Base-by-base conservation (phyloP, 306 rosid genomes). In the Lathyrus sativus region DNA sequence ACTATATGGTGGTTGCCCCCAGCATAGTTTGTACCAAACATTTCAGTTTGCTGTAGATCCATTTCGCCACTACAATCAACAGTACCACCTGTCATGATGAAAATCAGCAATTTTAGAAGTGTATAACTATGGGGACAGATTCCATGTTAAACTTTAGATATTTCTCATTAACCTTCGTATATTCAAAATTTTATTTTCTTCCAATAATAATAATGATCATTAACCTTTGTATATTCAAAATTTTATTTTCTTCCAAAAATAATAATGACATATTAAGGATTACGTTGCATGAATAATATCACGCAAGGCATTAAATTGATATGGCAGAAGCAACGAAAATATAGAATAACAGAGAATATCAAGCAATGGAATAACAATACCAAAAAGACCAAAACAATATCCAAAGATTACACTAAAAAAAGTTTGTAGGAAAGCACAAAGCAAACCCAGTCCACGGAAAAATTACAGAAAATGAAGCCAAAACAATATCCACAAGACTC, bases 61-160 rank as follows among this genome's bases (percentile, higher is more conserved):
- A 73, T 50, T 33, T 15, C 54, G 45, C 46, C 73, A 45, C 51
- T n/a, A 41, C 56, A 63, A 62, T 74, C 65, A 75, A 72, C 37
- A 37, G 65, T 15, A 63, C 69, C 59, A 50, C 77, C 87, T 79
- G 80, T 45, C 71, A 58, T 62, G 58, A 62, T 41, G 69, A 22
- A 77, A 72, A 74, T 62, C 65, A 71, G 54, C 13, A 63, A 57
- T 60, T 71, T 43, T 9, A 39, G 62, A 48, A 33, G 60, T 50
- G 22, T 56, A 57, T 71, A 53, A 71, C 33, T 62, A 44, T 19
- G 68, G 42, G 38, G 65, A 72, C 67, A 58, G 49, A 55, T 68
- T 44, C 46, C 60, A 31, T 61, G 66, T 48, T 41, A 49, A 58
- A 28, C 61, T 68, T 37, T 28, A 35, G 33, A 42, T 55, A 57